Evolutionary conservation across 805 yeast species (phyloP), one percentile per base, ranked within the genome.

Genomic region (Cyberlindnera americana): DNA sequence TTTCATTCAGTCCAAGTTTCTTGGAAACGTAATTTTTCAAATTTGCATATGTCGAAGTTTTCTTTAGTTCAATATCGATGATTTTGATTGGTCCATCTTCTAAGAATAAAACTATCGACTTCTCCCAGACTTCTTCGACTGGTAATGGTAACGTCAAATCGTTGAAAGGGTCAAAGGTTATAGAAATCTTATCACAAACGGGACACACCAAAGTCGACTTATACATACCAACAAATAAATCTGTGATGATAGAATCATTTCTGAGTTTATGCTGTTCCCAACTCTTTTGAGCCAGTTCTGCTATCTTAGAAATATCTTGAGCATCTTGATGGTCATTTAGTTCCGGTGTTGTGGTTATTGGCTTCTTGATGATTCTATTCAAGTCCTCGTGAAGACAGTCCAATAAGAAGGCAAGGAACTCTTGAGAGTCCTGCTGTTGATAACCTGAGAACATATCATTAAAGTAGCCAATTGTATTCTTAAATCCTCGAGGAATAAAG

Each of bases 301-400:
- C 62, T 10, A 90, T 72, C 7, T 76, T 79, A 0, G 59, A 60
- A 1, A 63, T 61, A 54, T 83, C 75, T 29, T 69, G 65, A 3
- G 78, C 73, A 53, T 78, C 77, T 4, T 38, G 23, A 25, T 75
- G 82, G 26, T 79, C 86, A 11, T 74, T 63, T 17, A 83, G 58
- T 54, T 88, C 96, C 0, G 98, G 96, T 54, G 88, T 88, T 52
- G 87, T 95, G 7, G 87, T 77, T 48, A 81, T 82, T 1, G 98
- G 98, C 57, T 93, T 93, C 26, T 83, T 66, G 8, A 75, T 57
- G 21, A 91, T 81, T 40, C 96, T 70, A 56, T 93, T 93, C 47
- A 91, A 68, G 62, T 91, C 98, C 60, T 91, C 97, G 57, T 91
- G 97, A 26, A 91, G 65, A 2, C 93, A 89, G 61, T 91, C 96